Base-by-base conservation (phyloP, 169 alveolate species). In the Eimeria sp. region DNA sequence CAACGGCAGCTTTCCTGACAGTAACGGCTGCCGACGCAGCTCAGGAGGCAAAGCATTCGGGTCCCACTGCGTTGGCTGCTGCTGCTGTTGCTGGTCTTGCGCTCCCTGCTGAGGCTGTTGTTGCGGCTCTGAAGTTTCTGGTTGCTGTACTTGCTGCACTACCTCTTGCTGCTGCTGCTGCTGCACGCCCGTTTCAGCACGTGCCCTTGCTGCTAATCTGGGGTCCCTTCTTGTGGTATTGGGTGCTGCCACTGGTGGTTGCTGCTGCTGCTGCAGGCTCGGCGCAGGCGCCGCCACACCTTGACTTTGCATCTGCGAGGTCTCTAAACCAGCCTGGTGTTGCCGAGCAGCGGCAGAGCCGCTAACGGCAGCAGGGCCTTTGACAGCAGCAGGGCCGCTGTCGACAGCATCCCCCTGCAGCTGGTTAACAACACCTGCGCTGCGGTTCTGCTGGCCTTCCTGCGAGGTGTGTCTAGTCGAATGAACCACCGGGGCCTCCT, bases 1-100 rank as follows among this genome's bases (percentile, higher is more conserved):
- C 63, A 98, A 94, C 43, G 92, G 95, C 54, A 95, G 95, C 92
- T 89, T 86, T 58, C 91, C 95, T n/a, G 91, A 83, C 57, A 83
- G 73, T n/a, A 83, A 22, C 40, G 91, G 91, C 91, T 83, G 91
- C n/a, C 91, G 91, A 61, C 91, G 91, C 54, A 83, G 91, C 73
- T 40, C 75, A 10, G 91, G 76, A 61, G 91, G 91, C 91, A 83
- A 40, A 0, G 54, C 73, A 18, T 34, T 83, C 58, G 91, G 91
- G 40, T 54, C 75, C 91, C 75, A 83, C 61, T 83, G 40, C 27
- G 7, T 30, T n/a, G 30, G 40, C 73, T 83, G 91, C 57, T 83
- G 73, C 49, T 83, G 91, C 91, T 83, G 91, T 57, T 83, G 75
- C 73, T 83, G 91, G n/a, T 54, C 54, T 25, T 83, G 75, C 73